phyloP scores from a whole-genome alignment of 768 basidiomycete genomes.

The Rubroboletus satanas region DNA sequence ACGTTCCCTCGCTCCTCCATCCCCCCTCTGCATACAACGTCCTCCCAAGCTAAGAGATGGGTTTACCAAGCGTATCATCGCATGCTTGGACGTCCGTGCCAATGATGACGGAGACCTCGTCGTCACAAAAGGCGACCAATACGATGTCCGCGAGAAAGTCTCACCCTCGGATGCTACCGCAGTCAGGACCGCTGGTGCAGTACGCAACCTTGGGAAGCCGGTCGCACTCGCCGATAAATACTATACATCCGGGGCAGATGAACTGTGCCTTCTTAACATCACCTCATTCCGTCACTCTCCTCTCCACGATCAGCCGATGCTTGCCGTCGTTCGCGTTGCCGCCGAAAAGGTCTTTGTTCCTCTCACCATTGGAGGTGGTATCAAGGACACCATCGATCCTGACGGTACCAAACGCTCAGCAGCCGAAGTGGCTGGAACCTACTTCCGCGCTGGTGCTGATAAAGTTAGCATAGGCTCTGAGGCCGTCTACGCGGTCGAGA shows the following conservation, averaged over 20 bases:
- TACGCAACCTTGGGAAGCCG: constrained; percentile 97
- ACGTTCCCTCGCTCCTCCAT: constrained; percentile 33
- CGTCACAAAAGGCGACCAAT: constrained; percentile 99
- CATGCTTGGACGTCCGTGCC: constrained; percentile 95
- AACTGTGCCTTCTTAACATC: constrained; percentile 97
- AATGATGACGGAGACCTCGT: constrained; percentile 97
- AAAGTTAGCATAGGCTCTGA: constrained; percentile 98
- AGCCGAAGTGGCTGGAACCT: constrained; percentile 90
- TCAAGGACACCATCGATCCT: constrained; percentile 93
- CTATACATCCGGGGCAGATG: constrained; percentile 87
- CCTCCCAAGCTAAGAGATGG: constrained; percentile 50
- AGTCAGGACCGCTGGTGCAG: constrained; percentile 60
- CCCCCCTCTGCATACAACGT: constrained; percentile 28
- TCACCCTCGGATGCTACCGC: constrained; percentile 23
- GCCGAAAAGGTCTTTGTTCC: constrained; percentile 92
- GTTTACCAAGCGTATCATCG: constrained; percentile 91
- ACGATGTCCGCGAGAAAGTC: constrained; percentile 89
- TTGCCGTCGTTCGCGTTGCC: constrained; percentile 87
- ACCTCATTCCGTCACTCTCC: constrained; percentile 98
- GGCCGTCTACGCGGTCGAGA: constrained; percentile 92
- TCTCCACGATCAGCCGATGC: constrained; percentile 95
- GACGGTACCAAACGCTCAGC: constrained; percentile 86
- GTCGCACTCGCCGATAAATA: constrained; percentile 87
- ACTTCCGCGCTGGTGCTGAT: constrained; percentile 97
- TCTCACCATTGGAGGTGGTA: constrained; percentile 97